Conservation (phyloP, 2,329 filamentous ascomycete species). For the Trichoderma breve region DNA sequence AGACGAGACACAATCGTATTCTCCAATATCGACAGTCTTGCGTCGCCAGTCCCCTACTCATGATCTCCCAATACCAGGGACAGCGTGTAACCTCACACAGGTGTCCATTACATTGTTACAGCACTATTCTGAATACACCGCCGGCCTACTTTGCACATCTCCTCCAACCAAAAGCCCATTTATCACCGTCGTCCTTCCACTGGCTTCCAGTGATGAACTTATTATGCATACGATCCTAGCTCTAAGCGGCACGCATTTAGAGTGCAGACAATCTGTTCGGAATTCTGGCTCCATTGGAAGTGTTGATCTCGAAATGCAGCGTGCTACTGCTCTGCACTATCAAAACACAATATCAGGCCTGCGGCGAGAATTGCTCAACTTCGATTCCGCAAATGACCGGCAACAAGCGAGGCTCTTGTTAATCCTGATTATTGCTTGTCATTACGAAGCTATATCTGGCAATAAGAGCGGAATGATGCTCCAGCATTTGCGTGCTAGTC, state of each 20-base stretch:
- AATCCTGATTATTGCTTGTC: not conserved
- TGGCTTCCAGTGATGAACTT: constrained; percentile 1
- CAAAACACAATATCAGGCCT: constrained; percentile 10
- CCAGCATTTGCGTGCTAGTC: not conserved
- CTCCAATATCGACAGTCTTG: not conserved
- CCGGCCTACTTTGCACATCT: not conserved
- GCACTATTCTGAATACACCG: constrained; percentile 2
- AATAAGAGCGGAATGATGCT: constrained; percentile 1
- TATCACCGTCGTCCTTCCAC: not conserved
- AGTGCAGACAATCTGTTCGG: not conserved
- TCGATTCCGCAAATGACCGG: not conserved
- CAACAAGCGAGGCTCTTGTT: not conserved
- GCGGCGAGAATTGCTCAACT: not conserved
- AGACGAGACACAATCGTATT: not conserved
- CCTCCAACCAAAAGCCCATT: constrained; percentile 1
- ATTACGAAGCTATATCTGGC: constrained; percentile 2
- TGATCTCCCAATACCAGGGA: not conserved
- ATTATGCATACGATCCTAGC: constrained; percentile 6
- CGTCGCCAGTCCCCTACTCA: not conserved
- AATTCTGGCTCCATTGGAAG: not conserved
- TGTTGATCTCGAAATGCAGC: not conserved
- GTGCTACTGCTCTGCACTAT: not conserved
- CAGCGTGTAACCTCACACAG: not conserved
- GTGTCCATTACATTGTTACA: not conserved
- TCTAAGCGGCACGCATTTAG: not conserved